These are phyloP conservation scores for Backusella macrospora DNA, from an alignment of 192 early-diverging fungal genomes.

Conservation along the genomic window DNA sequence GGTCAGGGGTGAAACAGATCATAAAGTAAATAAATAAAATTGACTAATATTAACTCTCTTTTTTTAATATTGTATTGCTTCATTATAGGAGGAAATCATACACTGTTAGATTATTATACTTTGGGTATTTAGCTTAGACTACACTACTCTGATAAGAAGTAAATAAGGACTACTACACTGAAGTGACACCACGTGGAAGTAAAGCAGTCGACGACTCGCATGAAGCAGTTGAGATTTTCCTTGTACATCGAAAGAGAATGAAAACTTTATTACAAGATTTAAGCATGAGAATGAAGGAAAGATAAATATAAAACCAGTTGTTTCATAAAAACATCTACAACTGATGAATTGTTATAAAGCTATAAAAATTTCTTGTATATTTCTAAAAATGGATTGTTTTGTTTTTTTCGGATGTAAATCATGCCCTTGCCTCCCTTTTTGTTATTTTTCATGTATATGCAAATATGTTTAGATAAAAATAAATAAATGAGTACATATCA, in stretches of 20 bases:
- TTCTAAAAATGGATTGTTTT: no score
- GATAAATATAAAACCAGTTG: no score
- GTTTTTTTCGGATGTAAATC: no score
- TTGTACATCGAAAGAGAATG: neutral
- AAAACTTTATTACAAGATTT: neutral
- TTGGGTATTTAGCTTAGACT: neutral
- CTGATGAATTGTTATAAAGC: no score
- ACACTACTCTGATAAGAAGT: constrained; percentile 2
- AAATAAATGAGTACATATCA: no score
- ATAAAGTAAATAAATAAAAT: neutral
- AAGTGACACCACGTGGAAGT: constrained; percentile 13
- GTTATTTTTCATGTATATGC: no score
- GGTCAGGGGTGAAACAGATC: constrained; percentile 16
- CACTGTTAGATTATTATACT: constrained; percentile 23
- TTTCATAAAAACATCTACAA: no score
- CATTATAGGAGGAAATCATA: constrained; percentile 27
- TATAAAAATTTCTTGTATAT: no score
- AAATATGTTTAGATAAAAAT: no score
- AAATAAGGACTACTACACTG: neutral
- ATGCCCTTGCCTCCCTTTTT: no score
- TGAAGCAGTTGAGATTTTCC: neutral
- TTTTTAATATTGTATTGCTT: neutral
- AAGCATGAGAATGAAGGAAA: neutral
- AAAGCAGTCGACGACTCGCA: neutral
- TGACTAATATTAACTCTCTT: neutral